Evolutionary conservation across 2,329 filamentous ascomycete genomes (phyloP), one percentile per base, ranked within the genome.

Genomic region (Aureobasidium sp.): DNA sequence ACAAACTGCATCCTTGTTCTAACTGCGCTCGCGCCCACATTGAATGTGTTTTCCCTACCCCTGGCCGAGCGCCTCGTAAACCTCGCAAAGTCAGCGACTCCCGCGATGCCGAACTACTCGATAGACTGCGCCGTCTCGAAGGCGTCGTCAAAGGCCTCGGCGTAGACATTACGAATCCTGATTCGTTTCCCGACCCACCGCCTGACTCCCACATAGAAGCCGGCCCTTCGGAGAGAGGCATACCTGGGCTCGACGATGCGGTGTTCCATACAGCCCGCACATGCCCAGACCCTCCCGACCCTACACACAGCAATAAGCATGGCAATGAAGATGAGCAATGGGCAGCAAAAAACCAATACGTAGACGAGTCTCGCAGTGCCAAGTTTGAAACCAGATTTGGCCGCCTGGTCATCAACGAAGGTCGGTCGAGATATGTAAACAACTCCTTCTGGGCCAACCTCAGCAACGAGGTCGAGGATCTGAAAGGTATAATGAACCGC

Each of bases 371-470:
- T 17, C 37, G 34, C 15, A 66, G 64, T 37, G 68, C 69, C 12
- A 66, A 65, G 17, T 70, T 74, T 36, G 72, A 75, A 63, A 71
- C 71, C 39, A 78, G 84, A 61, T 87, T 89, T 72, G 87, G 88
- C 2, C 79, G 87, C 36, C 73, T 92, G 58, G 86, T 91, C 0
- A 75, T 91, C 39, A 87, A 87, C 65, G 87, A 91, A 61, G 86
- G 86, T 42, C 84, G 83, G 63, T 86, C 84, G 61, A 79, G 87
- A 70, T 92, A 91, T 70, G 84, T 92, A 67, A 90, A 87, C 75
- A 89, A 85, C 71, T 87, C 84, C 7, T 90, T 91, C 69, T 91
- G 87, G 87, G 84, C 87, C 22, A 89, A 84, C 65, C 79, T 92
- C 57, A 89, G 86, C 64, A 88, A 90, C 59, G 88, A 91, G 79